phyloP scores from a whole-genome alignment of 345 rosid genomes.

The Fremontodendron californicum region DNA sequence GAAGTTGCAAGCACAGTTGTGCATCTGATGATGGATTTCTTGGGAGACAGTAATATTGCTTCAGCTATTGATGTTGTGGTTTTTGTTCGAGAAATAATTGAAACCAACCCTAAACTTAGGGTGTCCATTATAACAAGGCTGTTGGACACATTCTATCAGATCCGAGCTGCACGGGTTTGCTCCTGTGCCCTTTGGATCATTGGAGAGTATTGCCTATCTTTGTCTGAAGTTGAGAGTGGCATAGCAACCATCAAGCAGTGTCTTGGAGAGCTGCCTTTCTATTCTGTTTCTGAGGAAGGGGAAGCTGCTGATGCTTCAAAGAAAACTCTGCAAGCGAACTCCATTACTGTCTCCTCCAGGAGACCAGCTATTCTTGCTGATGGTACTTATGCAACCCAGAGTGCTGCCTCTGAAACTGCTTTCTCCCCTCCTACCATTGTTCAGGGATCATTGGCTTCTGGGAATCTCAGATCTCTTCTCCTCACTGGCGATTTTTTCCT shows the following conservation, averaged over 20 bases:
- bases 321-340: constrained; percentile 41
- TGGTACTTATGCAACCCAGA: constrained; percentile 81
- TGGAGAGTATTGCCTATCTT: constrained; percentile 72
- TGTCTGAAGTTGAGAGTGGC: constrained; percentile 74
- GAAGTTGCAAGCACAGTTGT: constrained; percentile 86
- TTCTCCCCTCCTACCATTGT: constrained; percentile 60
- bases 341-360: constrained; percentile 55
- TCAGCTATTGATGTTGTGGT: constrained; percentile 69
- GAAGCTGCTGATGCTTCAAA: constrained; percentile 54
- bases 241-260: constrained; percentile 69
- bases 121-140: constrained; percentile 71
- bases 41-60: constrained; percentile 70
- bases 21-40: constrained; percentile 79
- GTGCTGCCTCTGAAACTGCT: constrained; percentile 80
- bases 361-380: constrained; percentile 78
- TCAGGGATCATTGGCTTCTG: constrained; percentile 68
- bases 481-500: constrained; percentile 97
- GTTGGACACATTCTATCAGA: constrained; percentile 81
- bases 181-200: constrained; percentile 80
- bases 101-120: constrained; percentile 66
- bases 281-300: constrained; percentile 52
- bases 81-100: constrained; percentile 77
- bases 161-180: constrained; percentile 74
- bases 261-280: constrained; percentile 75
- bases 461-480: constrained; percentile 83